These are phyloP conservation scores for Diaporthe longicolla DNA, from an alignment of 2,329 filamentous ascomycete genomes.

Conservation along the genomic window DNA sequence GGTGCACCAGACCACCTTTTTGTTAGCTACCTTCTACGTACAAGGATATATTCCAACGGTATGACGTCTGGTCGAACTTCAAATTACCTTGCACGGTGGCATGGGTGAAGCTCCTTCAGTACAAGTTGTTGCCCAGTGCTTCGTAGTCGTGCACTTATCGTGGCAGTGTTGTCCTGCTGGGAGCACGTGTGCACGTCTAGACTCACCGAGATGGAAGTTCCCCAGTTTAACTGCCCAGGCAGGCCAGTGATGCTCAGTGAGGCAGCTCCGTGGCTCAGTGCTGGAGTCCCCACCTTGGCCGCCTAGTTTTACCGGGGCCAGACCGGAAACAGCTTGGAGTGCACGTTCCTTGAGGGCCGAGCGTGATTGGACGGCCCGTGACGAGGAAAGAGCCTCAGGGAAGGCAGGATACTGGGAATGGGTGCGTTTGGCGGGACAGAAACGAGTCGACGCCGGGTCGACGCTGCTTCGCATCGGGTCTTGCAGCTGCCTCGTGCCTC, in stretches of 20 bases:
- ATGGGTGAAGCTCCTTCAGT: too few relatives aligned
- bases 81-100: too few relatives aligned
- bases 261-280: too few relatives aligned
- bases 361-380: constrained; percentile 18
- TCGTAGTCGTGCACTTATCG: too few relatives aligned
- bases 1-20: not conserved
- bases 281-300: constrained; percentile 1
- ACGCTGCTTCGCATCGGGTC: constrained; percentile 2
- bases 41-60: not conserved
- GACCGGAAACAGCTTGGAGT: constrained; percentile 13
- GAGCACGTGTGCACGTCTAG: not conserved
- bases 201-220: not conserved
- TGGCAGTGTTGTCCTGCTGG: not conserved
- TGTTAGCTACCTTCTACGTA: too few relatives aligned
- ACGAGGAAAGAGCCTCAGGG: constrained; percentile 27
- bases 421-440: constrained; percentile 5
- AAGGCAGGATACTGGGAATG: constrained; percentile 18
- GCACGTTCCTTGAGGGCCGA: constrained; percentile 21
- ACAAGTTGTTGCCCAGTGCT: too few relatives aligned
- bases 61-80: too few relatives aligned
- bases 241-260: not conserved
- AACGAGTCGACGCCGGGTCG: not conserved
- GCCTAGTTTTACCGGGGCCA: constrained; percentile 1
- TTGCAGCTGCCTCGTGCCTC: constrained; percentile 8
- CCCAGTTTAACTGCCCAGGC: not conserved